These are phyloP conservation scores for Nakazawaea wickerhamii DNA, from an alignment of 805 yeast genomes.

Conservation along the genomic window DNA sequence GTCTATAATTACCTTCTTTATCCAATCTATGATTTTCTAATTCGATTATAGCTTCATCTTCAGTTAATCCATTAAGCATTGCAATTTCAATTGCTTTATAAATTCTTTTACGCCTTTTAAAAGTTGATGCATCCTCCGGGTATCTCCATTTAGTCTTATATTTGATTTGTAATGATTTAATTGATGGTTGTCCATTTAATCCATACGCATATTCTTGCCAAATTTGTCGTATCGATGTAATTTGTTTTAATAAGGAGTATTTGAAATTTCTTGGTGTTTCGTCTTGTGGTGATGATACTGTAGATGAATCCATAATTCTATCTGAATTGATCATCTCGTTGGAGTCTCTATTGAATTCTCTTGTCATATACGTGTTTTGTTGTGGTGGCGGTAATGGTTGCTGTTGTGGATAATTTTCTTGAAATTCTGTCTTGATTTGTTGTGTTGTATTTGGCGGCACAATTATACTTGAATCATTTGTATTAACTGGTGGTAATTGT, in stretches of 20 bases:
- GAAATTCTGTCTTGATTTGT: conserved; percentile 10
- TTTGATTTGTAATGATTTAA: conserved; percentile 40
- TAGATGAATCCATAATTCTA: conserved; percentile 9
- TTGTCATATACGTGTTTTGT: too few species aligned
- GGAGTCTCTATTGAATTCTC: conserved; percentile 5
- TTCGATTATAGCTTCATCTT: conserved; percentile 27
- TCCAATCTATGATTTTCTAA: conserved; percentile 28
- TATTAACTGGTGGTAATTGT: conserved; percentile 15
- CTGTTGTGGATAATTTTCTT: conserved; percentile 12
- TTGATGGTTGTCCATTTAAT: conserved; percentile 45
- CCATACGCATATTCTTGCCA: conserved; percentile 57
- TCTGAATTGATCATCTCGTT: conserved; percentile 10
- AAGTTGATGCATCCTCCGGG: conserved; percentile 48
- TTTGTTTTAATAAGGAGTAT: conserved; percentile 12
- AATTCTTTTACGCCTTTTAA: conserved; percentile 45
- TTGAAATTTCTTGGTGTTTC: conserved; percentile 1
- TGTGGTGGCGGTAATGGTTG: conserved; percentile 12
- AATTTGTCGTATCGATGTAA: conserved; percentile 41
- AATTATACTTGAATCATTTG: too few species aligned
- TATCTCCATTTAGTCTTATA: conserved; percentile 52
- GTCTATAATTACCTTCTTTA: conserved; percentile 25
- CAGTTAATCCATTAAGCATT: conserved; percentile 26
- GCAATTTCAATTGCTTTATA: conserved; percentile 47
- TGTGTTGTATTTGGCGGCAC: too few species aligned
- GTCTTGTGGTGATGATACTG: background rate